Conservation (phyloP, 2,329 filamentous ascomycete genomes). For the Trichophyton rubrum region DNA sequence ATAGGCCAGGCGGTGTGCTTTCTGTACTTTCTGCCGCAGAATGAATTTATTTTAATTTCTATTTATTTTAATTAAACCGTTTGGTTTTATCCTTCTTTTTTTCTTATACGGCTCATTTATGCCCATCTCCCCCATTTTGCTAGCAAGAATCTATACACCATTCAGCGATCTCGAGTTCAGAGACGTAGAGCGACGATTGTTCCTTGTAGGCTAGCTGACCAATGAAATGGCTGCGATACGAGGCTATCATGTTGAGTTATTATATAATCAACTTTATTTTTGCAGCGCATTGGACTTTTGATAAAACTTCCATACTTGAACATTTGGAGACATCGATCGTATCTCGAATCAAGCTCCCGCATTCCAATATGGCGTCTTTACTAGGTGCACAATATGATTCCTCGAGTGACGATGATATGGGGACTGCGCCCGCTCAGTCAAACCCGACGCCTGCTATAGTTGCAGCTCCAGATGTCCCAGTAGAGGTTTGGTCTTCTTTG, state of each 20-base stretch:
- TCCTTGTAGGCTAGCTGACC: background rate
- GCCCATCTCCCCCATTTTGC: background rate
- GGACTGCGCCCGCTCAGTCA: conserved; percentile 14
- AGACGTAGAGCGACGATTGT: too few relatives aligned
- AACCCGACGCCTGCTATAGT: conserved; percentile 26
- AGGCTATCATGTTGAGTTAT: background rate
- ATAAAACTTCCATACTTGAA: background rate
- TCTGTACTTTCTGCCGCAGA: background rate
- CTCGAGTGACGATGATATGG: conserved; percentile 37
- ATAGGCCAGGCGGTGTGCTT: background rate
- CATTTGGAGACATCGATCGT: background rate
- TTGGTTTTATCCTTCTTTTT: too few relatives aligned
- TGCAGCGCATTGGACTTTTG: background rate
- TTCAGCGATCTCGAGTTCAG: too few relatives aligned
- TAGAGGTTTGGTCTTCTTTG: conserved; percentile 42
- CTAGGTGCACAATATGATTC: conserved; percentile 35
- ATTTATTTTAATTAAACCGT: too few relatives aligned
- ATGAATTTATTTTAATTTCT: background rate
- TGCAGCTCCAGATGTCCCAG: conserved; percentile 42
- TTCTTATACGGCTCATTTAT: background rate
- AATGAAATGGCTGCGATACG: background rate
- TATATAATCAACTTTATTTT: background rate
- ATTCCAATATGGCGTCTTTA: conserved; percentile 30
- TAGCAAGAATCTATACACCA: background rate
- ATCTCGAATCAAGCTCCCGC: background rate